These are phyloP conservation scores for Babesia ovis DNA, from an alignment of 169 alveolate species.

Conservation along the genomic window DNA sequence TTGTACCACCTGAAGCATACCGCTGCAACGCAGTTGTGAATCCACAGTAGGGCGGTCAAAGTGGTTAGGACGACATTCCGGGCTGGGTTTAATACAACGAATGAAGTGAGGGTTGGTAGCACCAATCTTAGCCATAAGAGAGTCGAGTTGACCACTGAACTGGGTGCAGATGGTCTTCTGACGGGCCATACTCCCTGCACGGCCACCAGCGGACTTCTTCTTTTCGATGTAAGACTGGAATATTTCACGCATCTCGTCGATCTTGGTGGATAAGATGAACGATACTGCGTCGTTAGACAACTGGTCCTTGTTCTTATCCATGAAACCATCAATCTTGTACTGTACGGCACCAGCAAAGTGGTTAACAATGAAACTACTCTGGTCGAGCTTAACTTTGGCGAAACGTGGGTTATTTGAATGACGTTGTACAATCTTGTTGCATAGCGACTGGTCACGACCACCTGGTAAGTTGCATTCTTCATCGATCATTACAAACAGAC, in stretches of 20 bases:
- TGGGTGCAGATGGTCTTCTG: constrained; percentile 86
- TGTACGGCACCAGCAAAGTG: constrained; percentile 97
- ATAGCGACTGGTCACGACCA: constrained; percentile 85
- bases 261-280: constrained; percentile 61
- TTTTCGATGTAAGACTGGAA: constrained; percentile 42
- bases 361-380: constrained; percentile 82
- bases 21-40: constrained; percentile 88
- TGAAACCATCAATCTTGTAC: constrained; percentile 89
- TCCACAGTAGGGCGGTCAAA: constrained; percentile 89
- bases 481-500: constrained; percentile 91
- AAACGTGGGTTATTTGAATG: constrained; percentile 76
- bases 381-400: constrained; percentile 80
- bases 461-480: constrained; percentile 91
- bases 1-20: constrained; percentile 90
- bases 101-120: constrained; percentile 91
- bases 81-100: constrained; percentile 94
- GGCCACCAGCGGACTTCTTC: constrained; percentile 32
- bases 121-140: constrained; percentile 85
- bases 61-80: constrained; percentile 80
- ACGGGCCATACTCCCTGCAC: constrained; percentile 11
- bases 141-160: constrained; percentile 88
- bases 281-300: constrained; percentile 79
- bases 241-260: constrained; percentile 60
- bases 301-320: constrained; percentile 95
- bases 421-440: constrained; percentile 78